Conservation (phyloP, 2,329 filamentous ascomycete species). For the Colletotrichum eremochloae region DNA sequence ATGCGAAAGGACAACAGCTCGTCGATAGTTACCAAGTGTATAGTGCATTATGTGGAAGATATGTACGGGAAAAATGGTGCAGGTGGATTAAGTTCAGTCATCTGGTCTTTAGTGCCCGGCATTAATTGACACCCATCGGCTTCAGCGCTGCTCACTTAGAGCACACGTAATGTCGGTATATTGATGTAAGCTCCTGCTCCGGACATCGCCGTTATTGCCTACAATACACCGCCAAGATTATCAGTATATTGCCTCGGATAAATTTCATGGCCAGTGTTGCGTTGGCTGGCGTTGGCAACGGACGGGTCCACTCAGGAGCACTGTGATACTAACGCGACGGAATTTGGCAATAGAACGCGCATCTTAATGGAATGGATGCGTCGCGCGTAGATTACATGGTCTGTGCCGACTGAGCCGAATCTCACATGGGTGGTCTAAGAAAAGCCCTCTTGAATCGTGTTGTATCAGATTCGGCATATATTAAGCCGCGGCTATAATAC, state of each 20-base stretch:
- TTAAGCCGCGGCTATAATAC: not conserved
- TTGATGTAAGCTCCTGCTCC: not conserved
- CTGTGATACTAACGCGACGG: not conserved
- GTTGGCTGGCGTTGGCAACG: not conserved
- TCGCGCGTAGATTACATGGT: not conserved
- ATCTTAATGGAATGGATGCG: not conserved
- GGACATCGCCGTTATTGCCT: not conserved
- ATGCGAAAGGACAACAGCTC: too few relatives aligned
- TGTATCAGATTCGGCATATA: not conserved
- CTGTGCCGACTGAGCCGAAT: not conserved
- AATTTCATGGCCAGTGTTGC: not conserved
- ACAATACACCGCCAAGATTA: not conserved
- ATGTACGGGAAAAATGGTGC: not conserved
- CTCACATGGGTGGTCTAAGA: not conserved
- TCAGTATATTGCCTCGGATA: slow-evolving; percentile 20
- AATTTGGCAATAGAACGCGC: not conserved
- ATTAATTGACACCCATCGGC: not conserved
- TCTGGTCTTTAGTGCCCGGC: not conserved
- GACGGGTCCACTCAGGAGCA: not conserved
- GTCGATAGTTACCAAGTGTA: not conserved
- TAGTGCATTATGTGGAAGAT: not conserved
- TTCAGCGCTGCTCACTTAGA: slow-evolving; percentile 4
- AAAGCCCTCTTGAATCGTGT: not conserved
- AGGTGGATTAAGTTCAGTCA: too few relatives aligned
- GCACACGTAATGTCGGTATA: not conserved